Evolutionary conservation across 495 filamentous ascomycete genomes (phyloP), one percentile per base, ranked within the genome.

Genomic region (Xylaria venustula): DNA sequence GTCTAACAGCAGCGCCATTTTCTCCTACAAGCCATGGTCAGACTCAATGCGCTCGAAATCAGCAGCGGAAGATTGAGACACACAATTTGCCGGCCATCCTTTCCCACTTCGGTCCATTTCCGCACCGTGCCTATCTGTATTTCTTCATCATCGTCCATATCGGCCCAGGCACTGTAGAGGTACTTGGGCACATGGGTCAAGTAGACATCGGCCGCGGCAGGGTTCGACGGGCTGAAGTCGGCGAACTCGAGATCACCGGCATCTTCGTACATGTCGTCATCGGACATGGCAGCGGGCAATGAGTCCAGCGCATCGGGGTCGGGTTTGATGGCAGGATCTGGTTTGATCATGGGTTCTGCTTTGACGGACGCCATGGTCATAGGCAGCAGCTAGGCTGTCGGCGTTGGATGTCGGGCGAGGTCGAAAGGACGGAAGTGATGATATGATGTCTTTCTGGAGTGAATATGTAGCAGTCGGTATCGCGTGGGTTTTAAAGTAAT

Each of bases 211-310:
- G 81, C 77, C 19, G 70, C 67, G 51, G 63, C 72, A 14, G 67
- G 64, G 56, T 75, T 68, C 12, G 48, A 41, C n/a, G 54, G 41
- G 17, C 73, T 75, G 8, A 81, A 76, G 46, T 83, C 77, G 51
- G 82, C 81, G 60, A 96, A 93, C 41, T 90, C 87, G 30, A 96
- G 79, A 64, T 97, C 92, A 51, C 90, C 90, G 4, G 90, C 88
- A 72, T 97, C 92, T 73, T 97, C 92, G 61, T 91, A 91, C 58
- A 90, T 78, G 64, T 91, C 90, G 23, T 92, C 87, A 47, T 92
- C 88, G 28, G 85, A 84, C 40, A 88, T 75, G 47, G 78, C 80
- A 23, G 77, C 79, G 28, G 89, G 84, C 32, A 87, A 80, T 60
- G 79, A 83, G 53, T 77, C 76, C 54, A 75, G 79, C 46, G 66